Conservation (phyloP, 208 protist species). For the Herpetomonas samuelpessoai region DNA sequence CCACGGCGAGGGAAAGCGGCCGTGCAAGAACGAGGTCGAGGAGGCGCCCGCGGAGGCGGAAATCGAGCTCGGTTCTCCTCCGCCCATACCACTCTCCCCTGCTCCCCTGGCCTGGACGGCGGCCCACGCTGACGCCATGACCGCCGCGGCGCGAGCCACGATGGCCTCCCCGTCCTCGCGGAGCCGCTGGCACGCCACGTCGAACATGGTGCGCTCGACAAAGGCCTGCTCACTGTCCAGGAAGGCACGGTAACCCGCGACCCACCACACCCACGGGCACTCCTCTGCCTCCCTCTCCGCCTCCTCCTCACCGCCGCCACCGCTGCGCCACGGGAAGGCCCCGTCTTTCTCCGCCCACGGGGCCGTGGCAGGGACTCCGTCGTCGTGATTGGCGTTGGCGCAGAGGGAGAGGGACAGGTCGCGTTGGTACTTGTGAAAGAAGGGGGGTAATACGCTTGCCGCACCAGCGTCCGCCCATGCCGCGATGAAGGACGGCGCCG, state of each 20-base stretch:
- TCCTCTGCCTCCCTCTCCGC: slow-evolving; percentile 17
- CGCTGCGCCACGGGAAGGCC: not conserved
- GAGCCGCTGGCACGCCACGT: slow-evolving; percentile 65
- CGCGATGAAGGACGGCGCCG: not conserved
- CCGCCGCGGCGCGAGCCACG: not conserved
- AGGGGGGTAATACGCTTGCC: not conserved
- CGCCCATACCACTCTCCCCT: too few species aligned
- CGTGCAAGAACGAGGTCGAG: too few species aligned
- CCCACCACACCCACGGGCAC: slow-evolving; percentile 68
- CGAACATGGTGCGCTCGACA: slow-evolving; percentile 72
- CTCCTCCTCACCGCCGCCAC: slow-evolving; percentile 4
- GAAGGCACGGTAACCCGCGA: slow-evolving; percentile 66
- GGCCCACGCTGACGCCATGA: too few species aligned
- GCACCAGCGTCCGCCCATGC: not conserved
- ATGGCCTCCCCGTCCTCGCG: slow-evolving; percentile 12
- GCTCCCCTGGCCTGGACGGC: too few species aligned
- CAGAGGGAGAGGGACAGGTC: not conserved
- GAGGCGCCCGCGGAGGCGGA: too few species aligned
- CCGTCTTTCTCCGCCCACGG: too few species aligned
- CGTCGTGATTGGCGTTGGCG: not conserved
- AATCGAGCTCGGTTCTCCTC: too few species aligned
- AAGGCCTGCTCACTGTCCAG: slow-evolving; percentile 73
- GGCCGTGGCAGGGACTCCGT: not conserved
- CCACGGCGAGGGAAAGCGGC: too few species aligned
- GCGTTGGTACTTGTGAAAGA: not conserved